A percentile compares a stretch with the other conserved stretches of the same genome.
Conservation (phyloP, 805 yeast genomes). For the Wickerhamomyces pijperi region DNA sequence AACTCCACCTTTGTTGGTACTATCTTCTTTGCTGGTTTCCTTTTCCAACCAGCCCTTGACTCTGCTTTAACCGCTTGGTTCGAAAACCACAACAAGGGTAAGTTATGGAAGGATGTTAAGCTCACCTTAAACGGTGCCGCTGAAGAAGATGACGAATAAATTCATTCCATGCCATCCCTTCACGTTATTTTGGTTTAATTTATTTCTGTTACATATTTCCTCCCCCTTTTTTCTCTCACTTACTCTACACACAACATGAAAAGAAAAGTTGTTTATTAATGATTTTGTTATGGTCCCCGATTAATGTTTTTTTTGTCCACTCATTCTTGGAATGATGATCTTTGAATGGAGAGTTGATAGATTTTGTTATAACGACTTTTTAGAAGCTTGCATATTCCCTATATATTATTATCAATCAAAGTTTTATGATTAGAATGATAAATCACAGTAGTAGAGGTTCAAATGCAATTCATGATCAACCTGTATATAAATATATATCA, state of each 20-base stretch:
- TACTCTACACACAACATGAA: not conserved
- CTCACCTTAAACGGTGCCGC: constrained; percentile 44
- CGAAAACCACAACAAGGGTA: constrained; percentile 72
- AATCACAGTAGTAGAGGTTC: too few relatives aligned
- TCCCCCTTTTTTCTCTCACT: too few relatives aligned
- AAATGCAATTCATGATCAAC: too few relatives aligned
- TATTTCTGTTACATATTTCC: not conserved
- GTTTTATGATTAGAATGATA: not conserved
- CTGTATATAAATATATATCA: too few relatives aligned
- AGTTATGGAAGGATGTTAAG: constrained; percentile 77
- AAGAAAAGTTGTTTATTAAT: not conserved
- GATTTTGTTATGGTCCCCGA: not conserved
- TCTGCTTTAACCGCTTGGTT: constrained; percentile 57
- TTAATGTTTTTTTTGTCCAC: too few relatives aligned
- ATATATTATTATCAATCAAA: not conserved
- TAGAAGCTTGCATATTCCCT: not conserved
- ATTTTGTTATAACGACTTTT: not conserved
- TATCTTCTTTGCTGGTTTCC: constrained; percentile 74
- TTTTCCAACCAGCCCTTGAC: constrained; percentile 73
- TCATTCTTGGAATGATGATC: not conserved
- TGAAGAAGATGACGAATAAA: constrained; percentile 41
- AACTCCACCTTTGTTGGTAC: constrained; percentile 82
- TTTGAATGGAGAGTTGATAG: not conserved
- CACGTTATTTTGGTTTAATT: not conserved
- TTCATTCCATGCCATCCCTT: not conserved